Evolutionary conservation across 2,329 filamentous ascomycete genomes (phyloP), one percentile per base, ranked within the genome.

Genomic region (Aspergillus jensenii): DNA sequence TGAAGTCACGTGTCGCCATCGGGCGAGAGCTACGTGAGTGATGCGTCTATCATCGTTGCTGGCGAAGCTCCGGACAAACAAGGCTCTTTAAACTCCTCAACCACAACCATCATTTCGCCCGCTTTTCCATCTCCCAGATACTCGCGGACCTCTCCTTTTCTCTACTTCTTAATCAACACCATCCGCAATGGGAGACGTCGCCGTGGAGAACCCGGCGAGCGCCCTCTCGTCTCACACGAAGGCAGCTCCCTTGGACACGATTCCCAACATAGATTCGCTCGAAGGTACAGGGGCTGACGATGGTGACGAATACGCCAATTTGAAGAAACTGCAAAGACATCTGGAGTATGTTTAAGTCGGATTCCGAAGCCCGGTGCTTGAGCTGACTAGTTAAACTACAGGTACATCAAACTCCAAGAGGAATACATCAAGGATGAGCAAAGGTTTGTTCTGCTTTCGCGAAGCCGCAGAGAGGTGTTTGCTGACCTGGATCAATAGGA

Each of bases 361-460:
- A 48, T 61, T 31, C 23, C 52, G 21, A n/a, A 23, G 14, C 15
- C 9, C 14, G 7, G 50, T 43, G 37, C 44, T 35, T 35, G 48
- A 52, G 62, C 62, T 71, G 59, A 70, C 61, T 37, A 45, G 52
- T 40, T 55, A 44, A 40, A 59, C 62, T 56, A 64, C 68, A 91
- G 89, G 76, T 91, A 96, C 77, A 96, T 98, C 75, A 91, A 97
- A 78, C 84, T 99, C 68, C 95, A 99, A 80, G 95, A 99, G 79
- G 95, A 99, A 76, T 99, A 99, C 79, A 99, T 99, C 87, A 99
- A 99, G 82, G 95, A 99, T 86, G 95, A 99, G 83, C 95, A 99
- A 81, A 88, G 91, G 89, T 90, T 78, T 55, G 74, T 41, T 50
- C 27, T 17, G 19, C 27, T 19, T 46, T 25, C 45, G 25, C 55